Evolutionary conservation across 1,284 basidiomycete genomes (phyloP), one percentile per base, ranked within the genome.

Genomic region (Boletellus deceptivus): DNA sequence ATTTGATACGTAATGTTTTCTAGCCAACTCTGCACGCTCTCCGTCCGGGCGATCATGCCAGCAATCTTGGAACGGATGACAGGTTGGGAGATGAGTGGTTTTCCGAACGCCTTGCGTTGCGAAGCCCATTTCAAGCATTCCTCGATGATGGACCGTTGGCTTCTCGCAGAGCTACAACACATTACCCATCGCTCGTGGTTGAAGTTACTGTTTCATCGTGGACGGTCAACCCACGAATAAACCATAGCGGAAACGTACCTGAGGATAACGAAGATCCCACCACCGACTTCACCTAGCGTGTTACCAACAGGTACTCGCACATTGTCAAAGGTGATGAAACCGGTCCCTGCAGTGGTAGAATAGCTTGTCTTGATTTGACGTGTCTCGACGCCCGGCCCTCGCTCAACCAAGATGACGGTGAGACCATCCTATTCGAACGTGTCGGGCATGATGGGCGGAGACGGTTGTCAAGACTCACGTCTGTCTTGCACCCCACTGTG

Each of bases 1-100:
- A 96, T 96, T 71, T 96, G 93, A 68, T 87, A 84, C 0, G 93
- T 95, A 55, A 96, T 74, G 63, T 83, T 88, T 73, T 98, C 94
- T 24, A 96, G 73, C 92, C 93, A 97, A 43, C 80, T 82, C 65
- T 97, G 93, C 13, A 78, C 75, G 0, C 81, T 77, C 70, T 70
- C 67, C 4, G 61, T 39, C 16, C 86, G 83, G 25, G 84, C 79
- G 53, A 90, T 85, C 84, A 89, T 86, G 33, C 68, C 67, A 0
- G 86, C 87, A 44, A 90, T 69, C 75, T 87, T 89, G 52, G 77
- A 73, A 35, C 88, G 79, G 58, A 91, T 82, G 54, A 90, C 85
- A 3, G 88, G 75, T 63, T 89, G 87, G 17, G 79, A 75, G 55
- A 82, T 78, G 33, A 91, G 75, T 2, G 87, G 84, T 67, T 83